Evolutionary conservation across 257 asterid genomes (phyloP).

Genomic region (Paraleonurus japonicus): DNA sequence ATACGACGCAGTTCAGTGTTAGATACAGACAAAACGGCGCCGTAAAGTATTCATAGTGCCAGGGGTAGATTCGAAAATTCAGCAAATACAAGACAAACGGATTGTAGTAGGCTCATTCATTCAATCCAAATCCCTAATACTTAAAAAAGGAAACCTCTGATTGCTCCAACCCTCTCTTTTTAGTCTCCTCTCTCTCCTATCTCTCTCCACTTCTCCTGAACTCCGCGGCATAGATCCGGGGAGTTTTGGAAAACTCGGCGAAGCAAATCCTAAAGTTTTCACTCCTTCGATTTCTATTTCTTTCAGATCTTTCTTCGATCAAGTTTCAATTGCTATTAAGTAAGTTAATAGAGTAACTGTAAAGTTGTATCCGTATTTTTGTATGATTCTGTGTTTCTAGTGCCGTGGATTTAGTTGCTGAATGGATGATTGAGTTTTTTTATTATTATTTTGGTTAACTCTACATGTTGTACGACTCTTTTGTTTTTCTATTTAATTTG

Average conservation of each 20-base stretch:
- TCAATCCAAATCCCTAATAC: conserved; percentile 35
- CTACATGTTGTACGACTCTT: neutral
- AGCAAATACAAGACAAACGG: neutral
- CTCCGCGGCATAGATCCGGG: conserved; percentile 55
- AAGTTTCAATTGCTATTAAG: conserved; percentile 21
- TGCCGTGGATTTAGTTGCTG: neutral
- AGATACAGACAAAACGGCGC: neutral
- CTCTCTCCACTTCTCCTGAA: conserved; percentile 27
- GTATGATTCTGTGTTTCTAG: neutral
- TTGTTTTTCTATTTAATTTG: neutral
- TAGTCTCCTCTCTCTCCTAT: neutral
- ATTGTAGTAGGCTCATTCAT: conserved; percentile 21
- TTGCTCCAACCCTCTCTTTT: neutral
- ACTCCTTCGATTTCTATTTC: neutral
- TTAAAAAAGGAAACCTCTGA: neutral
- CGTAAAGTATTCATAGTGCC: neutral
- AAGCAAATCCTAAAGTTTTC: neutral
- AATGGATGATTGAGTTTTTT: neutral
- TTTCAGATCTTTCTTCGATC: conserved; percentile 12
- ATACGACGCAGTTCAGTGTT: neutral
- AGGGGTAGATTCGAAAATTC: conserved; percentile 27
- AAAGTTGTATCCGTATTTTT: neutral
- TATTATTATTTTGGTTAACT: neutral
- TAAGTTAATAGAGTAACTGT: conserved; percentile 3
- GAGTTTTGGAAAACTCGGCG: conserved; percentile 33